phyloP scores from a whole-genome alignment of 768 basidiomycete species.

The Xanthoconium purpureum region DNA sequence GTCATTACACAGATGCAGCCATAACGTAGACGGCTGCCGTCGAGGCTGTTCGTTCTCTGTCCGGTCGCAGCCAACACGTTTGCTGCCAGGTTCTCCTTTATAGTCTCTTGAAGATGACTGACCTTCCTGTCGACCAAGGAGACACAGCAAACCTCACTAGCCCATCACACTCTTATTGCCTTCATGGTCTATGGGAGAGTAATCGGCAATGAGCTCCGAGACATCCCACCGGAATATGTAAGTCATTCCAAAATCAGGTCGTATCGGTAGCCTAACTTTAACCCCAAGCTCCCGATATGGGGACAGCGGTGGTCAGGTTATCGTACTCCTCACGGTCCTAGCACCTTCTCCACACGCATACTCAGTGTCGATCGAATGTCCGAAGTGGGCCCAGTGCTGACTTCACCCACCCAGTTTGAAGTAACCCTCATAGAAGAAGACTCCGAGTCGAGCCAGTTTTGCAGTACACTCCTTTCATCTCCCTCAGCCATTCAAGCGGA shows the following conservation, averaged over 20 bases:
- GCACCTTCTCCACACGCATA: slow-evolving; percentile 22
- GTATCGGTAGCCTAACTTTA: slow-evolving; percentile 6
- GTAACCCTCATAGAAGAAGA: slow-evolving; percentile 17
- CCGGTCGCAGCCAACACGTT: slow-evolving; percentile 24
- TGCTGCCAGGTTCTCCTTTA: slow-evolving; percentile 19
- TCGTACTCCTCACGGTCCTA: slow-evolving; percentile 25
- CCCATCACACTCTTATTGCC: slow-evolving; percentile 16
- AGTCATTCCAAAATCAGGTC: slow-evolving; percentile 10
- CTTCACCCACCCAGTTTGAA: slow-evolving; percentile 25
- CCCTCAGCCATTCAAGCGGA: slow-evolving; percentile 4
- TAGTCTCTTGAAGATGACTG: slow-evolving; percentile 22
- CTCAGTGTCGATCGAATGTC: slow-evolving; percentile 20
- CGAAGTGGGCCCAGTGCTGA: slow-evolving; percentile 18
- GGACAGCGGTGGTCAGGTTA: slow-evolving; percentile 30
- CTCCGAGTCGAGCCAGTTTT: slow-evolving; percentile 13
- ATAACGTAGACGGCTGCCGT: slow-evolving; percentile 15
- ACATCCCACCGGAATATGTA: slow-evolving; percentile 28
- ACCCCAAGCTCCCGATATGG: slow-evolving; percentile 30
- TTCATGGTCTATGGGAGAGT: slow-evolving; percentile 29
- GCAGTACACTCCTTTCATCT: slow-evolving; percentile 9
- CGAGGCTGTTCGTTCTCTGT: slow-evolving; percentile 26
- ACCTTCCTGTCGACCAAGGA: slow-evolving; percentile 15
- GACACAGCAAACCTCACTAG: slow-evolving; percentile 13
- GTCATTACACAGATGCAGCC: slow-evolving; percentile 10
- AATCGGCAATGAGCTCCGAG: slow-evolving; percentile 31